A percentile compares a stretch with the other conserved stretches of the same genome.
phyloP scores from a whole-genome alignment of 306 rosid species.

The Vicia faba region DNA sequence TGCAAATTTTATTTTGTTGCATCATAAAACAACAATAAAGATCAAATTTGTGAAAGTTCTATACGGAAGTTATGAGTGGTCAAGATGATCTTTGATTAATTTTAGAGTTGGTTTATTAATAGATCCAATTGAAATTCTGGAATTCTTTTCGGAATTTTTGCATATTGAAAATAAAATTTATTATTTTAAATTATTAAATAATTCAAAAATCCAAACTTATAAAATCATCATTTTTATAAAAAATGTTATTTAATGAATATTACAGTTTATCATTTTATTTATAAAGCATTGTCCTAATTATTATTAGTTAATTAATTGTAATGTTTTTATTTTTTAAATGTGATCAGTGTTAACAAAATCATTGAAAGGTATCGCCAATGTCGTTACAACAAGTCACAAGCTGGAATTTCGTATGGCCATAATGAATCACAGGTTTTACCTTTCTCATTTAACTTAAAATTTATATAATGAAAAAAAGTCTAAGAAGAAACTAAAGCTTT shows the following conservation, averaged over 20 bases:
- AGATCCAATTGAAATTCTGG: not conserved
- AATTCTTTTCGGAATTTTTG: too few relatives aligned
- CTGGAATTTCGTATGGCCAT: conserved; percentile 34
- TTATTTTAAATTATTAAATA: too few relatives aligned
- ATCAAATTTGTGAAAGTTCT: too few relatives aligned
- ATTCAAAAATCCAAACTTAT: too few relatives aligned
- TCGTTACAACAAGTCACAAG: conserved; percentile 46
- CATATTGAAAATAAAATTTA: too few relatives aligned
- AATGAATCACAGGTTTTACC: conserved; percentile 61
- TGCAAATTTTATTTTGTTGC: too few relatives aligned
- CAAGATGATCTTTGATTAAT: not conserved
- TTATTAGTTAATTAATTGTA: not conserved
- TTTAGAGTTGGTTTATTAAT: too few relatives aligned
- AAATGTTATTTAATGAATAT: too few relatives aligned
- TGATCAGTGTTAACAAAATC: conserved; percentile 54
- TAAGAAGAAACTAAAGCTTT: not conserved
- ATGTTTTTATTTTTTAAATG: not conserved
- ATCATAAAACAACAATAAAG: too few relatives aligned
- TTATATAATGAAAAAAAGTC: not conserved
- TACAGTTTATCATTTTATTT: too few relatives aligned
- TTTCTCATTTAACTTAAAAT: too few relatives aligned
- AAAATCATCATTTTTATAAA: too few relatives aligned
- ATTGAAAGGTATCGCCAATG: conserved; percentile 67
- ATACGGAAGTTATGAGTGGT: not conserved
- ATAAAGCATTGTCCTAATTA: not conserved